These are phyloP conservation scores for Capsella bursapastoris DNA, from an alignment of 345 rosid species.

Conservation along the genomic window DNA sequence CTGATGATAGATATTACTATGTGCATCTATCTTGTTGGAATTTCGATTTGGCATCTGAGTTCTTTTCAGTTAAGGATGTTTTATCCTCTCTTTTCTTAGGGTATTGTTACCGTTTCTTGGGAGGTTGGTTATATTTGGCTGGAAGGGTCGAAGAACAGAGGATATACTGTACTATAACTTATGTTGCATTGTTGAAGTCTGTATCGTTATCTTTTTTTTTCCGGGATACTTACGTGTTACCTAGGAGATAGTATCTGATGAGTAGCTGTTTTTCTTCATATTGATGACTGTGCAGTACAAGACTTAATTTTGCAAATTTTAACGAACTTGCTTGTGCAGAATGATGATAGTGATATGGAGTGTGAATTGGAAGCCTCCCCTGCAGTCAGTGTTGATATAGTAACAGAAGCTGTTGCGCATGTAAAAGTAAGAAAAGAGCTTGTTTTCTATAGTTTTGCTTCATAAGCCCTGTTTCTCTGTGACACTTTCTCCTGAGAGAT, in stretches of 20 bases:
- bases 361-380: conserved; percentile 88
- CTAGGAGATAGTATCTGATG: background rate
- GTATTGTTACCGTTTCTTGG: conserved; percentile 3
- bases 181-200: conserved; percentile 17
- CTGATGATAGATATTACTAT: background rate
- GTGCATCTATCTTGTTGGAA: background rate
- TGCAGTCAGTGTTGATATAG: conserved; percentile 60
- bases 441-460: conserved; percentile 20
- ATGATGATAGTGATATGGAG: conserved; percentile 91
- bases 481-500: background rate
- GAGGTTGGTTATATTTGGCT: conserved; percentile 6
- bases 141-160: background rate
- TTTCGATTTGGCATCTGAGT: background rate
- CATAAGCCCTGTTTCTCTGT: conserved; percentile 9
- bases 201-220: background rate
- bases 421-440: conserved; percentile 64
- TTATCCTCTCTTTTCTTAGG: background rate
- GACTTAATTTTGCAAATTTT: conserved; percentile 12
- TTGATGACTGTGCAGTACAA: conserved; percentile 14
- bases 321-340: conserved; percentile 53
- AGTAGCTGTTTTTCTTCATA: background rate
- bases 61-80: background rate
- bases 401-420: conserved; percentile 82
- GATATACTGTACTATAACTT: background rate
- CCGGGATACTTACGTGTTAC: background rate